Conservation (phyloP, 345 rosid genomes). For the Rhodamnia argentea region DNA sequence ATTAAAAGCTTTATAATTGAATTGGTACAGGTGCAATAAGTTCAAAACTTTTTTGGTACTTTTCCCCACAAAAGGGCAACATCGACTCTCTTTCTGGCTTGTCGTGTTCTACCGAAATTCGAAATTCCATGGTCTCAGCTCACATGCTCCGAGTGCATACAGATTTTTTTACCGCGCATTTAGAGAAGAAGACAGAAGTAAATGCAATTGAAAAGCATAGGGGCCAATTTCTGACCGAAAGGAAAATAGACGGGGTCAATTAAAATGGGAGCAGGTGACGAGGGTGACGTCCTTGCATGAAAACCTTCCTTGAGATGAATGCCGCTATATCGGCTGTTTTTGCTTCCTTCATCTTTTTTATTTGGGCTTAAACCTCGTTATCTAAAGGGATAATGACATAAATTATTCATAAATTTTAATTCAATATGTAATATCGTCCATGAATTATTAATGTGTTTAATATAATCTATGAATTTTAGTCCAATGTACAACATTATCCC, state of each 20-base stretch:
- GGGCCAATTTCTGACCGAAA: not conserved
- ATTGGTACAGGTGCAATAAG: too few relatives aligned
- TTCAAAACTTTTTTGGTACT: too few relatives aligned
- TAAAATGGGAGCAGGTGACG: not conserved
- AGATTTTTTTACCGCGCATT: not conserved
- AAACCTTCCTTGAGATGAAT: not conserved
- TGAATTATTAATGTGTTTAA: too few relatives aligned
- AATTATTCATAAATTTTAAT: too few relatives aligned
- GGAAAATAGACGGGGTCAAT: not conserved
- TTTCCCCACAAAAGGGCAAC: not conserved
- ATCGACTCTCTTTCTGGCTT: not conserved
- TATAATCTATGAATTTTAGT: too few relatives aligned
- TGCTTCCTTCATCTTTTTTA: fast-evolving
- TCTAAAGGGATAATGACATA: too few relatives aligned
- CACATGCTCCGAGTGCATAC: too few relatives aligned
- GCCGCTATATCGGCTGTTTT: not conserved
- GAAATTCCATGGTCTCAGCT: not conserved
- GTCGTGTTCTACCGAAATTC: not conserved
- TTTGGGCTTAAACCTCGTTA: not conserved
- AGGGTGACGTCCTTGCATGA: not conserved
- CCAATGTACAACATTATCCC: too few relatives aligned
- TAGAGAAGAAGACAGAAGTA: not conserved
- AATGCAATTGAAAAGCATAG: not conserved
- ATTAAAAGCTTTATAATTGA: too few relatives aligned
- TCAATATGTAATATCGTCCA: too few relatives aligned